Conservation (phyloP, 1,284 basidiomycete genomes). For the Afroboletus lepidellus region DNA sequence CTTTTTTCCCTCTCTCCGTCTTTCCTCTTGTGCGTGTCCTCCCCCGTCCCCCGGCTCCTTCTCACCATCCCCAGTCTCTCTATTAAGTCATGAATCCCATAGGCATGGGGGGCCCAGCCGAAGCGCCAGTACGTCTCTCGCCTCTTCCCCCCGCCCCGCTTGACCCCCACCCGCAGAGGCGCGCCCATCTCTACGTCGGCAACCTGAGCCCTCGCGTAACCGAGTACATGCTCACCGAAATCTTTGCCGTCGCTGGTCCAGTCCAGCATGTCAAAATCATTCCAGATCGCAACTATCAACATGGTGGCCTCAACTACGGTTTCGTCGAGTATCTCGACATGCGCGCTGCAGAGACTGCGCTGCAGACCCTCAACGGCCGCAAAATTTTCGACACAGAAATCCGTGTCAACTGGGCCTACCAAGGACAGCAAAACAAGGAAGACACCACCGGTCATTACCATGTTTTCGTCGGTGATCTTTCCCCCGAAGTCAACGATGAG, state of each 20-base stretch:
- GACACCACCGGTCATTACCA: slow-evolving; percentile 95
- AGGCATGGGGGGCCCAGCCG: slow-evolving; percentile 63
- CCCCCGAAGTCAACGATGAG: slow-evolving; percentile 98
- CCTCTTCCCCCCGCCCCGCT: slow-evolving; percentile 28
- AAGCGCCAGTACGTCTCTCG: slow-evolving; percentile 64
- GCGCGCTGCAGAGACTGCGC: slow-evolving; percentile 94
- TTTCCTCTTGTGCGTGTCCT: slow-evolving; percentile 41
- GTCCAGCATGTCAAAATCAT: slow-evolving; percentile 99
- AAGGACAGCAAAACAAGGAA: slow-evolving; percentile 94
- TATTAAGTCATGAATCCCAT: slow-evolving; percentile 78
- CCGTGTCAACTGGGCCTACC: slow-evolving; percentile 97
- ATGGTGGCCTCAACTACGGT: slow-evolving; percentile 97
- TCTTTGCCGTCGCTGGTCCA: slow-evolving; percentile 92
- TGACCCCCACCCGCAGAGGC: slow-evolving; percentile 48
- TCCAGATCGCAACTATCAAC: slow-evolving; percentile 95
- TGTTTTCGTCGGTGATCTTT: slow-evolving; percentile 97
- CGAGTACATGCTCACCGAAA: slow-evolving; percentile 93
- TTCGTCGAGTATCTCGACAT: slow-evolving; percentile 98
- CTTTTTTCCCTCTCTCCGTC: slow-evolving; percentile 35
- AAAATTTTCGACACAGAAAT: slow-evolving; percentile 98
- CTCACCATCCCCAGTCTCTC: slow-evolving; percentile 24
- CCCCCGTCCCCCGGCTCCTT: background rate
- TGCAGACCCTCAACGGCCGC: slow-evolving; percentile 94
- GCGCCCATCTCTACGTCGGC: slow-evolving; percentile 96
- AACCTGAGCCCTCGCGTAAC: slow-evolving; percentile 93